Conservation (phyloP, 202 grass and related monocot genomes). For the Eragrostis tef region DNA sequence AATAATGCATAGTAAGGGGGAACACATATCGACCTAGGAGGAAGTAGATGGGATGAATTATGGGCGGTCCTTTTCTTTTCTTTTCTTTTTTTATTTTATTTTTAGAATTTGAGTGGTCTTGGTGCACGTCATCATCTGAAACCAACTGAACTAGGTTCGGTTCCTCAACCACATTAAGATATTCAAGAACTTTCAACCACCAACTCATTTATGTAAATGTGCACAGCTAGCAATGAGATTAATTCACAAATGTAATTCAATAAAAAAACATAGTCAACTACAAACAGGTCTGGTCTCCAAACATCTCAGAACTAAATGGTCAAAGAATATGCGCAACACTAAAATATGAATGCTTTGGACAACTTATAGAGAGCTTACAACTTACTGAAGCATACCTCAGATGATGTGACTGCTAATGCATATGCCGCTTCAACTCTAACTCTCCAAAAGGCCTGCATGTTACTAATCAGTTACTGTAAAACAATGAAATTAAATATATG, state of each 20-base stretch:
- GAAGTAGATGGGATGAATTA: background rate
- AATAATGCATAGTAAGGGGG: background rate
- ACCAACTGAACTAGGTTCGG: background rate
- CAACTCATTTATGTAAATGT: no score
- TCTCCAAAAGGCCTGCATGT: conserved; percentile 90
- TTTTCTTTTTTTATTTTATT: no score
- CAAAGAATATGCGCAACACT: conserved; percentile 1
- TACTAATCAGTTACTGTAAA: conserved; percentile 44
- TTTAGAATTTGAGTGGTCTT: background rate
- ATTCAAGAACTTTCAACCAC: no score
- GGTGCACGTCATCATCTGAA: background rate
- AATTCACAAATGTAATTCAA: conserved; percentile 7
- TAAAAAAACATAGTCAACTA: conserved; percentile 9
- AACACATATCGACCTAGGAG: background rate
- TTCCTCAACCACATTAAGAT: background rate
- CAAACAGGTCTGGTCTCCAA: background rate
- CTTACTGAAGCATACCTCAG: conserved; percentile 64
- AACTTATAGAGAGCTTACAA: conserved; percentile 26
- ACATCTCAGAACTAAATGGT: no score
- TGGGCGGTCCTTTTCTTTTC: background rate
- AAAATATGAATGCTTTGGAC: conserved; percentile 22
- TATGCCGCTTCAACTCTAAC: conserved; percentile 96
- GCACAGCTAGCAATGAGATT: background rate
- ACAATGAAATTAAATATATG: conserved; percentile 17
- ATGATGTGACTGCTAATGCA: conserved; percentile 82